Evolutionary conservation across 371 early-diverging fungal genomes (phyloP).

Genomic region (Mucor sp.): DNA sequence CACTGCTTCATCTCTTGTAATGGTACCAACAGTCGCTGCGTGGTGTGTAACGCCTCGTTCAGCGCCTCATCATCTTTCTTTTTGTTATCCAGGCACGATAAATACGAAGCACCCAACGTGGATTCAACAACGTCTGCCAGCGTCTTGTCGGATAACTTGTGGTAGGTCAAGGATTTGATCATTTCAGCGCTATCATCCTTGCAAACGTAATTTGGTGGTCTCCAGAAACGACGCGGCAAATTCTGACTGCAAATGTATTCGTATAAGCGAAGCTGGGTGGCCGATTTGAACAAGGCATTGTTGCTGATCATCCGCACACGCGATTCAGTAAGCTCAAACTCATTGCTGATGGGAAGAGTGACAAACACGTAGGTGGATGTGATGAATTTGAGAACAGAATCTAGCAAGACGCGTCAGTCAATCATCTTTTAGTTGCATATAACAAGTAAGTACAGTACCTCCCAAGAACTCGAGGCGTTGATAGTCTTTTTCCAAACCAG

Average conservation of each 20-base stretch:
- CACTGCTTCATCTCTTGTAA: conserved; percentile 49
- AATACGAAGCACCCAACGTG: conserved; percentile 78
- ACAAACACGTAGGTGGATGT: conserved; percentile 75
- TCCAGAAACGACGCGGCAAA: conserved; percentile 58
- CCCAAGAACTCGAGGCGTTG: conserved; percentile 95
- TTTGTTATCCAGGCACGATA: conserved; percentile 18
- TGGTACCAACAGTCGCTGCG: conserved; percentile 52
- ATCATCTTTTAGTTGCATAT: too few species aligned
- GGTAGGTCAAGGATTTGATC: conserved; percentile 21
- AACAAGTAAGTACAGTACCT: background rate
- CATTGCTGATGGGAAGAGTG: conserved; percentile 70
- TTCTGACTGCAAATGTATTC: conserved; percentile 54
- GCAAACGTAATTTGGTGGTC: conserved; percentile 50
- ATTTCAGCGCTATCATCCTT: conserved; percentile 32
- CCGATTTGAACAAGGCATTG: conserved; percentile 57
- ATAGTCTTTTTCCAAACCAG: conserved; percentile 72
- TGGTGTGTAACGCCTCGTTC: conserved; percentile 57
- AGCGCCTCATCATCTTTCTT: conserved; percentile 39
- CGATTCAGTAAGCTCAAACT: conserved; percentile 70
- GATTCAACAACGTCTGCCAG: conserved; percentile 92
- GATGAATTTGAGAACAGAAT: conserved; percentile 87
- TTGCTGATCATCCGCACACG: conserved; percentile 78
- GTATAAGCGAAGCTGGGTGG: conserved; percentile 54
- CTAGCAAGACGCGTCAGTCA: conserved; percentile 28
- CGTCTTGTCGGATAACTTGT: conserved; percentile 73